These are phyloP conservation scores for Pulicaria dysenterica DNA, from an alignment of 129 eudicot species.

Conservation along the genomic window DNA sequence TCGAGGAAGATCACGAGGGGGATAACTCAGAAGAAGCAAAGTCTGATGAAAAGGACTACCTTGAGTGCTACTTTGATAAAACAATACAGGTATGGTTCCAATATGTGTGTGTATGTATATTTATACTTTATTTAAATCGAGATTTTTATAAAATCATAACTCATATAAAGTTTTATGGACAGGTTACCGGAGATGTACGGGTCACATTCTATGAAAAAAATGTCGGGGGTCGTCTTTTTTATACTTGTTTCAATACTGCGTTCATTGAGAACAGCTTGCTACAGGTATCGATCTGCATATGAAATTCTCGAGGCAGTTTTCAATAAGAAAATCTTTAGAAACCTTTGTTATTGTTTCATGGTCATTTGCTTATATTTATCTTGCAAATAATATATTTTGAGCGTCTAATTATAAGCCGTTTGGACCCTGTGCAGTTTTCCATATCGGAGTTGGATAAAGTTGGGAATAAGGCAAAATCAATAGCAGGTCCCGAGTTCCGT, in stretches of 20 bases:
- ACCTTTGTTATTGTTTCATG: neutral
- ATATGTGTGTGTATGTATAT: neutral
- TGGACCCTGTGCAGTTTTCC: slow-evolving; percentile 44
- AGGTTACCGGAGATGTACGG: slow-evolving; percentile 70
- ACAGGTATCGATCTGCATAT: slow-evolving; percentile 37
- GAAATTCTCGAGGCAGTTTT: neutral
- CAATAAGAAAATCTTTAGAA: neutral
- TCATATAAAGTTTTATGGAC: neutral
- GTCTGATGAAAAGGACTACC: slow-evolving; percentile 52
- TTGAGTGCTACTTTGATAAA: slow-evolving; percentile 48
- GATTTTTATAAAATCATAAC: neutral
- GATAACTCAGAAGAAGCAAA: slow-evolving; percentile 29
- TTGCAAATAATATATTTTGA: neutral
- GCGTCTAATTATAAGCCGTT: neutral
- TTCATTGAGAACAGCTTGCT: slow-evolving; percentile 58
- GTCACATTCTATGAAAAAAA: slow-evolving; percentile 66
- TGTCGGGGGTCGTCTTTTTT: slow-evolving; percentile 76
- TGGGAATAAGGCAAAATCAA: slow-evolving; percentile 56
- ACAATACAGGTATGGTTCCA: slow-evolving; percentile 48
- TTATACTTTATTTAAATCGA: neutral
- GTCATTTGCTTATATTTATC: neutral
- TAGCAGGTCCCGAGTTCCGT: slow-evolving; percentile 67
- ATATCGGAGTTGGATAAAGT: slow-evolving; percentile 67
- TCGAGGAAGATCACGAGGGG: slow-evolving; percentile 45
- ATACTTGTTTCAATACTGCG: slow-evolving; percentile 76